Conservation (phyloP, 768 basidiomycete species). For the Mycena epipterygia region DNA sequence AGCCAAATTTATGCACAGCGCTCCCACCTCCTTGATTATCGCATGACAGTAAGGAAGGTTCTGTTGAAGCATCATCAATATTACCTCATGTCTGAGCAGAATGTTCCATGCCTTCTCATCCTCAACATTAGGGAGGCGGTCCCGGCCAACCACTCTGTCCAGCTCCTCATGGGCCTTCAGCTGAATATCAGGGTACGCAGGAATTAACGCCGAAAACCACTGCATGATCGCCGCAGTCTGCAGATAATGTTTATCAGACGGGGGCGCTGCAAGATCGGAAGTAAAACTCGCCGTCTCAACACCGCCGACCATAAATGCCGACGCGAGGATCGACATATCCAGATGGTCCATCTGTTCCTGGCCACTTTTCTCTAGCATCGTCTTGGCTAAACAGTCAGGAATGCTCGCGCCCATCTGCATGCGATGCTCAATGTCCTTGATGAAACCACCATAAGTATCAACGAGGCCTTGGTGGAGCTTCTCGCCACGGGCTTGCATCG, state of each 20-base stretch:
- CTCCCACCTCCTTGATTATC: conserved; percentile 55
- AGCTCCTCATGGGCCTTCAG: conserved; percentile 37
- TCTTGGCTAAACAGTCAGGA: conserved; percentile 60
- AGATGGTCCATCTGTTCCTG: conserved; percentile 52
- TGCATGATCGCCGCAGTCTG: conserved; percentile 55
- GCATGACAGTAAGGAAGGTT: conserved; percentile 53
- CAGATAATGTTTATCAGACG: too few species aligned
- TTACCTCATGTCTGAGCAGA: too few species aligned
- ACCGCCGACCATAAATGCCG: conserved; percentile 61
- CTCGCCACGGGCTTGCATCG: conserved; percentile 52
- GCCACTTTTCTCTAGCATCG: conserved; percentile 47
- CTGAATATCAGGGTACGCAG: conserved; percentile 27
- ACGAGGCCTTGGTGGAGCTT: conserved; percentile 56
- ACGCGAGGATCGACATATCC: conserved; percentile 56
- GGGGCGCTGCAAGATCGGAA: too few species aligned
- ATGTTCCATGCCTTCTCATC: conserved; percentile 45
- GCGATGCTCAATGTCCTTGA: conserved; percentile 51
- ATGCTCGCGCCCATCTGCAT: conserved; percentile 53
- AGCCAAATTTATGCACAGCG: too few species aligned
- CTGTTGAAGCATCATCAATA: too few species aligned
- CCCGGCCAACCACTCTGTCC: conserved; percentile 13
- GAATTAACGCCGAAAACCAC: conserved; percentile 54
- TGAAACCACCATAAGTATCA: conserved; percentile 54
- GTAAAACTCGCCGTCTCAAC: conserved; percentile 53
- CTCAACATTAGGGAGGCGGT: conserved; percentile 37